These are phyloP conservation scores for Fusarium incarnatum DNA, from an alignment of 2,329 filamentous ascomycete genomes.

Conservation along the genomic window DNA sequence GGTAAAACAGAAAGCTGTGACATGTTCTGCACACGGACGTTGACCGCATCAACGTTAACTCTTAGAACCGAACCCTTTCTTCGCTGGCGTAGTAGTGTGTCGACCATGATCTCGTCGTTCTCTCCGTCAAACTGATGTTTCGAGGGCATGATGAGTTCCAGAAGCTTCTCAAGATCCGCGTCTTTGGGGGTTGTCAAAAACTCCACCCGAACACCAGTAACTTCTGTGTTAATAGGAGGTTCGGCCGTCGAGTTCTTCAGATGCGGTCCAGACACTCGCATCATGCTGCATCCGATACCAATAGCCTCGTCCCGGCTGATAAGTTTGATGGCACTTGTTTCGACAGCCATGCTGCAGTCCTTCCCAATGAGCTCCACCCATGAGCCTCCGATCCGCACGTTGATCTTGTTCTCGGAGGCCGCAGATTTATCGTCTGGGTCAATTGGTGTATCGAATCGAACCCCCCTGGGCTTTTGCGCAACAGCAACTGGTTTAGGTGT, in stretches of 20 bases:
- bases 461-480: conserved; percentile 64
- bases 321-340: conserved; percentile 84
- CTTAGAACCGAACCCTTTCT: conserved; percentile 87
- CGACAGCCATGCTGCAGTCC: conserved; percentile 78
- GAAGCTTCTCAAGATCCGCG: conserved; percentile 81
- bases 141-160: conserved; percentile 90
- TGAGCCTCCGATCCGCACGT: conserved; percentile 81
- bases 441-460: conserved; percentile 68
- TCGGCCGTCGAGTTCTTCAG: conserved; percentile 63
- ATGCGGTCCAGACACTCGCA: conserved; percentile 80
- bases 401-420: conserved; percentile 72
- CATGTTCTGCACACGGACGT: conserved; percentile 71
- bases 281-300: conserved; percentile 78
- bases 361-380: conserved; percentile 81
- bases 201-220: conserved; percentile 76
- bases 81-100: conserved; percentile 87
- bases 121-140: conserved; percentile 87
- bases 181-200: conserved; percentile 80
- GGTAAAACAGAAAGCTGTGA: conserved; percentile 75
- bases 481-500: conserved; percentile 52
- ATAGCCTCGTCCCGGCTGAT: conserved; percentile 79
- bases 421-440: conserved; percentile 61
- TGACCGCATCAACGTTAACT: conserved; percentile 72
- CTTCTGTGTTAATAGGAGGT: conserved; percentile 70
- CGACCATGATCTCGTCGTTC: conserved; percentile 94